These are phyloP conservation scores for Pleurotus platypus DNA, from an alignment of 768 basidiomycete species.

Conservation along the genomic window DNA sequence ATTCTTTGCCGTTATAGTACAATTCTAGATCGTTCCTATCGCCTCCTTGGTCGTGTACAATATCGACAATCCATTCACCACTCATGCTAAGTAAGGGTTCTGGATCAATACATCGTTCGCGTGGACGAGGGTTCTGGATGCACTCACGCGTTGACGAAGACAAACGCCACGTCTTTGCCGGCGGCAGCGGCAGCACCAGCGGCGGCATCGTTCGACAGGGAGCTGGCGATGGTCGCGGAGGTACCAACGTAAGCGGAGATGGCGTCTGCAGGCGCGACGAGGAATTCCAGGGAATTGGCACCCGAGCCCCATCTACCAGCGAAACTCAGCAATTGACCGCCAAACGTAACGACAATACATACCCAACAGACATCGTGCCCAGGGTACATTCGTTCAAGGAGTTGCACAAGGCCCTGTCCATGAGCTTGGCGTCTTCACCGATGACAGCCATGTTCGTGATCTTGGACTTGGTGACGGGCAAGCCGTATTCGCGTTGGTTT, in stretches of 20 bases:
- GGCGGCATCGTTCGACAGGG: slow-evolving; percentile 56
- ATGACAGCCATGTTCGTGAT: slow-evolving; percentile 2
- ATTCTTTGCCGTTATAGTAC: too few relatives aligned
- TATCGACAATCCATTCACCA: slow-evolving; percentile 6
- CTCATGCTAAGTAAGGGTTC: slow-evolving; percentile 3
- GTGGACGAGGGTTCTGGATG: background rate
- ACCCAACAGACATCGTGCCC: slow-evolving; percentile 5
- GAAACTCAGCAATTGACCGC: background rate
- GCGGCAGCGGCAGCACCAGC: slow-evolving; percentile 43
- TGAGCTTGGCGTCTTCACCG: slow-evolving; percentile 1
- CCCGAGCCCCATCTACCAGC: slow-evolving; percentile 2
- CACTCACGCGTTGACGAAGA: slow-evolving; percentile 62
- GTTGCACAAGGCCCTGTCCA: background rate
- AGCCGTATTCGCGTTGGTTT: background rate
- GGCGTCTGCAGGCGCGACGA: slow-evolving; percentile 66
- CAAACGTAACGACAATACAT: background rate
- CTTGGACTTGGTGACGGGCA: slow-evolving; percentile 2
- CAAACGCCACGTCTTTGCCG: slow-evolving; percentile 62
- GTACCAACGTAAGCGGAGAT: slow-evolving; percentile 70
- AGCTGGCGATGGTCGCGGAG: slow-evolving; percentile 63
- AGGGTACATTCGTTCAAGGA: background rate
- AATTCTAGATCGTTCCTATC: too few relatives aligned
- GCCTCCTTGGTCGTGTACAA: slow-evolving; percentile 8
- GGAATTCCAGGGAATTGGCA: background rate
- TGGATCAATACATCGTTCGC: background rate